Conservation (phyloP, 306 rosid species). For the Casuarina cunninghamiana region DNA sequence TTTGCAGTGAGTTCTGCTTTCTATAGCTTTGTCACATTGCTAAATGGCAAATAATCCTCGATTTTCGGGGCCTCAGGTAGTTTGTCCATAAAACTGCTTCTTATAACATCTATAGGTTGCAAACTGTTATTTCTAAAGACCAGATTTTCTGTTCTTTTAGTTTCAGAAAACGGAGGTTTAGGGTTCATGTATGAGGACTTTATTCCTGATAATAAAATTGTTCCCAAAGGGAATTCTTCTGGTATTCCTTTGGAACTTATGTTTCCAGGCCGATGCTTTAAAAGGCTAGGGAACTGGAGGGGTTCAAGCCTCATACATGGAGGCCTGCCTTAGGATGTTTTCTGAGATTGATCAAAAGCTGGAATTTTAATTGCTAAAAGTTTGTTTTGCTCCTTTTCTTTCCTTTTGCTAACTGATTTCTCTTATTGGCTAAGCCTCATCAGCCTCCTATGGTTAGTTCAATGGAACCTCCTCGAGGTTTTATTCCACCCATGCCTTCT, state of each 20-base stretch:
- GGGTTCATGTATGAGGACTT: neutral
- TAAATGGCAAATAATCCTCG: slow-evolving; percentile 79
- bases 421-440: slow-evolving; percentile 50
- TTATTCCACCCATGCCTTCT: slow-evolving; percentile 60
- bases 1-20: slow-evolving; percentile 38
- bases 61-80: slow-evolving; percentile 80
- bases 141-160: neutral
- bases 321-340: neutral
- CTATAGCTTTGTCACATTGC: slow-evolving; percentile 15
- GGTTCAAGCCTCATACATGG: slow-evolving; percentile 8
- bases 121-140: neutral
- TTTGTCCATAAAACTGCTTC: neutral
- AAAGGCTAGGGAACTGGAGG: slow-evolving; percentile 2
- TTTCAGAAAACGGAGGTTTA: neutral
- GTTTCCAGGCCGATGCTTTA: neutral
- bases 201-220: neutral
- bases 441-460: slow-evolving; percentile 72
- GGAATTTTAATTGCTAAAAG: neutral
- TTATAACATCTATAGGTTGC: neutral
- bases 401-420: slow-evolving; percentile 8
- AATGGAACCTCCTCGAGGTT: slow-evolving; percentile 70
- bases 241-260: neutral
- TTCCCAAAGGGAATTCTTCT: neutral
- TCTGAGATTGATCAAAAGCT: neutral
- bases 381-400: neutral